Evolutionary conservation across 805 yeast genomes (phyloP).

Genomic region (Candida quercuum): DNA sequence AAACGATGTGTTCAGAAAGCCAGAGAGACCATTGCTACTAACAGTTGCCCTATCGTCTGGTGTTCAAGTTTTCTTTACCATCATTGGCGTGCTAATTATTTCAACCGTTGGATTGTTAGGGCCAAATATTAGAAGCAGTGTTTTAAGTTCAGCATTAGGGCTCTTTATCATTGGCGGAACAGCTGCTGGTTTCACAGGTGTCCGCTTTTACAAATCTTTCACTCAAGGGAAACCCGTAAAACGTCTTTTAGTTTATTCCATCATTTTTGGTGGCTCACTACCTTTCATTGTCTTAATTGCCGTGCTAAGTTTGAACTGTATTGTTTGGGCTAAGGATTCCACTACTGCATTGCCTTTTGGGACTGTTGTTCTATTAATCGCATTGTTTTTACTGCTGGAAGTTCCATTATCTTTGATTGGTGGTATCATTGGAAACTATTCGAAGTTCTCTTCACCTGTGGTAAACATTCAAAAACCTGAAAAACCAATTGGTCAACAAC

Average conservation of each 20-base stretch:
- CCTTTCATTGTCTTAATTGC: constrained; percentile 44
- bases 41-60: constrained; percentile 68
- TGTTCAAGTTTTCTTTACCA: constrained; percentile 61
- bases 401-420: constrained; percentile 74
- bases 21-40: constrained; percentile 41
- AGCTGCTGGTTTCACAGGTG: constrained; percentile 68
- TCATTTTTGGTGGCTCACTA: constrained; percentile 43
- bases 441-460: constrained; percentile 10
- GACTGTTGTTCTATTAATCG: constrained; percentile 55
- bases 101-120: constrained; percentile 56
- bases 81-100: constrained; percentile 53
- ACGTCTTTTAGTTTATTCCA: constrained; percentile 22
- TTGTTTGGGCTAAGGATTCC: constrained; percentile 73
- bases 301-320: constrained; percentile 52
- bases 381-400: constrained; percentile 58
- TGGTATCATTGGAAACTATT: constrained; percentile 46
- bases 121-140: constrained; percentile 64
- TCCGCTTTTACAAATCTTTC: constrained; percentile 55
- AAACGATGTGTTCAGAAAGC: constrained; percentile 50
- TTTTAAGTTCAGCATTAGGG: constrained; percentile 52
- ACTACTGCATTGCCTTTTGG: constrained; percentile 77
- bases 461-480: constrained; percentile 16
- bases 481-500: constrained; percentile 30
- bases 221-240: constrained; percentile 26
- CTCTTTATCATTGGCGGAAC: constrained; percentile 67